Conservation (phyloP, 1,284 basidiomycete species). For the Cutaneotrichosporon sp. region DNA sequence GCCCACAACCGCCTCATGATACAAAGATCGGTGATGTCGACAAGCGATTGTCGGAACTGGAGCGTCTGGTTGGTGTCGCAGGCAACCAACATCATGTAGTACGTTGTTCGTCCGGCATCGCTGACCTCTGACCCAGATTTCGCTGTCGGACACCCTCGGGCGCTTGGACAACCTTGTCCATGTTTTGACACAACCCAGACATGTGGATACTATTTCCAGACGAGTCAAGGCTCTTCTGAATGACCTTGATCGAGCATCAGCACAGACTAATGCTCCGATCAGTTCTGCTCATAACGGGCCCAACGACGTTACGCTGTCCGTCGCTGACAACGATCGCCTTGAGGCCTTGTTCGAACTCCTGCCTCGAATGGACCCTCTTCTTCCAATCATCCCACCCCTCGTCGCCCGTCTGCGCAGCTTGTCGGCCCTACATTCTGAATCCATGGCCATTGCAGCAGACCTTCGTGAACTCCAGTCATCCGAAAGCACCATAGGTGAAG, state of each 20-base stretch:
- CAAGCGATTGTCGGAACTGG: constrained; percentile 68
- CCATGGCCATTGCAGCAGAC: constrained; percentile 59
- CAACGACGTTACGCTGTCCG: constrained; percentile 49
- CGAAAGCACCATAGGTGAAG: constrained; percentile 59
- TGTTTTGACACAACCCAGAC: constrained; percentile 87
- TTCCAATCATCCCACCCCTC: constrained; percentile 89
- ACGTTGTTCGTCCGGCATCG: background rate
- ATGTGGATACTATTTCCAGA: constrained; percentile 92
- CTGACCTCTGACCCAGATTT: constrained; percentile 2
- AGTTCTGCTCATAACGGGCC: background rate
- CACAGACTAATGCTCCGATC: constrained; percentile 33
- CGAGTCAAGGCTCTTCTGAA: constrained; percentile 87
- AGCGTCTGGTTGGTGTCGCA: constrained; percentile 63
- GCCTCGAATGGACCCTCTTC: constrained; percentile 72
- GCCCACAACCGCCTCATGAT: too few relatives aligned
- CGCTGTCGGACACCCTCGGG: constrained; percentile 62
- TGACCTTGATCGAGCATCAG: constrained; percentile 79
- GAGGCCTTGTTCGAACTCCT: constrained; percentile 62
- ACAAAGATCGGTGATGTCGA: constrained; percentile 49
- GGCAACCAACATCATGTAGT: background rate
- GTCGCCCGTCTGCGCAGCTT: constrained; percentile 79
- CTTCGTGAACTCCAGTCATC: constrained; percentile 68
- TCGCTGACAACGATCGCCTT: constrained; percentile 55
- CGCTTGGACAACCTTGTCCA: constrained; percentile 71
- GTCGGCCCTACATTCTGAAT: constrained; percentile 72